phyloP scores from a whole-genome alignment of 257 asterid species.

The Solanum lignicaule region DNA sequence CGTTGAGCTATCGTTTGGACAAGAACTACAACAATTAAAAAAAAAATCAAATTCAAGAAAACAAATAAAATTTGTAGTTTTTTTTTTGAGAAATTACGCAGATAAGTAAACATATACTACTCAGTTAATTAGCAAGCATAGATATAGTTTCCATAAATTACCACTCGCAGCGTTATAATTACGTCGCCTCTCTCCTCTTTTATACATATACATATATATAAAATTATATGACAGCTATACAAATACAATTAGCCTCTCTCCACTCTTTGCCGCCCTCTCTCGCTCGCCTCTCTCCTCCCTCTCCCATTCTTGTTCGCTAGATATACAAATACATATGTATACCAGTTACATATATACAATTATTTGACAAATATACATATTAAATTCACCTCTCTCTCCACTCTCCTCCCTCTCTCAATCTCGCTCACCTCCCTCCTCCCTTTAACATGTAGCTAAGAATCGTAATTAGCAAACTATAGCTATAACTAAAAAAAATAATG shows the following conservation, averaged over 20 bases:
- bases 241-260: too few species aligned
- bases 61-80: background rate
- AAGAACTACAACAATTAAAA: background rate
- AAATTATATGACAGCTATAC: too few species aligned
- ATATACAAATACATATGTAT: too few species aligned
- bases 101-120: too few species aligned
- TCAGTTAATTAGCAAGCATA: background rate
- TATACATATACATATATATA: too few species aligned
- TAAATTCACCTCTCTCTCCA: background rate
- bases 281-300: too few species aligned
- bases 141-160: too few species aligned
- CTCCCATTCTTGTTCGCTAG: too few species aligned
- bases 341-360: too few species aligned
- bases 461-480: background rate
- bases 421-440: background rate
- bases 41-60: background rate
- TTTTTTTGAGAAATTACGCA: background rate
- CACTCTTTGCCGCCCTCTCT: too few species aligned
- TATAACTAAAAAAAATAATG: background rate
- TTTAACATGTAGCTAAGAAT: background rate
- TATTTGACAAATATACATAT: too few species aligned
- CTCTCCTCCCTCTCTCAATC: too few species aligned
- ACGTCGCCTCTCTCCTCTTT: background rate
- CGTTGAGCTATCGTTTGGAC: background rate
- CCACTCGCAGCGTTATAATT: background rate